Conservation (phyloP, 768 basidiomycete species). For the Dentipellis sp. region DNA sequence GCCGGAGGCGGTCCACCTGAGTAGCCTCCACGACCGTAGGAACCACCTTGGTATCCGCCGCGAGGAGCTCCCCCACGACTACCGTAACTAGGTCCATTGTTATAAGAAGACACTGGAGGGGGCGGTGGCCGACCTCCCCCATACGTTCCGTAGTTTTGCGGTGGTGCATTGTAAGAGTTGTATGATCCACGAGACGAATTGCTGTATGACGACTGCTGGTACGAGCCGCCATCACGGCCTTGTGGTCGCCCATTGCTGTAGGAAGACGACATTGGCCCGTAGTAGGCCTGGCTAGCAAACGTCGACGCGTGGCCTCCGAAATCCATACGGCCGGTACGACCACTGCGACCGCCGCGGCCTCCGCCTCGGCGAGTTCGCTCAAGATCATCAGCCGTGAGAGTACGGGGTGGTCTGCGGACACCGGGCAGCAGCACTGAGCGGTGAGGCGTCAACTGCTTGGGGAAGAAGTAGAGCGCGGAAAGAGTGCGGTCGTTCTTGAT, state of each 20-base stretch:
- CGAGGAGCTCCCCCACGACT: conserved; percentile 10
- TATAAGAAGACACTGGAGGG: conserved; percentile 1
- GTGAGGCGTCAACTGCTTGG: conserved; percentile 79
- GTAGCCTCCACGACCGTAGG: conserved; percentile 14
- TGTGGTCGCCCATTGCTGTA: conserved; percentile 44
- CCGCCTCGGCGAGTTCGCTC: conserved; percentile 48
- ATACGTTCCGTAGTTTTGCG: conserved; percentile 24
- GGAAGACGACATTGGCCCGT: neutral
- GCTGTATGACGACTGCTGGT: conserved; percentile 8
- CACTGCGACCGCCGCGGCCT: conserved; percentile 22
- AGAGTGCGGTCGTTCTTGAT: conserved; percentile 82
- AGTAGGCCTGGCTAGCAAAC: conserved; percentile 1
- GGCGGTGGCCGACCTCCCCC: conserved; percentile 16
- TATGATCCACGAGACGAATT: conserved; percentile 15
- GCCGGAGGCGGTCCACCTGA: conserved; percentile 16
- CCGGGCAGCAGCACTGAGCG: conserved; percentile 76
- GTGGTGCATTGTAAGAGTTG: conserved; percentile 18
- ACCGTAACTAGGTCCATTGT: conserved; percentile 2
- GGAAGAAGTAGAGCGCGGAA: conserved; percentile 84
- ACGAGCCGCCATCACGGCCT: conserved; percentile 29
- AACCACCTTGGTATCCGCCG: neutral
- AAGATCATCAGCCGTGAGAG: conserved; percentile 62
- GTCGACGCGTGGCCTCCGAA: neutral
- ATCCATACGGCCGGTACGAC: neutral
- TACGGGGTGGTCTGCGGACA: conserved; percentile 44